These are phyloP conservation scores for Gastrodia elata DNA, from an alignment of 106 monocot species.

Conservation along the genomic window DNA sequence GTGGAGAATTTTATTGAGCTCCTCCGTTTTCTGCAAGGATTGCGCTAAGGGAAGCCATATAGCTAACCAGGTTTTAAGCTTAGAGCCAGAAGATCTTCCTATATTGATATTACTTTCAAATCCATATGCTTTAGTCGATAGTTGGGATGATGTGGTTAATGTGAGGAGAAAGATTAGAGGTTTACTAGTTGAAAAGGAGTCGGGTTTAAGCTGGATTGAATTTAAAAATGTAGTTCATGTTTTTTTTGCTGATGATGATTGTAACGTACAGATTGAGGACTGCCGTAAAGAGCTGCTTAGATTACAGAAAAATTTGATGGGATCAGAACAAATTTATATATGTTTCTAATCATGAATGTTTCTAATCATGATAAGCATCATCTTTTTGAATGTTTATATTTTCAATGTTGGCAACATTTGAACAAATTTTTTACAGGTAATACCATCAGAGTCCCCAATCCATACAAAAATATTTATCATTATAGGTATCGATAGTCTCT, in stretches of 20 bases:
- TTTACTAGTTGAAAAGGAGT: constrained; percentile 67
- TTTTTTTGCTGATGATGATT: constrained; percentile 65
- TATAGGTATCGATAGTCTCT: too few relatives aligned
- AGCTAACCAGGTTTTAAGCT: constrained; percentile 33
- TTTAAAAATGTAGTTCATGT: constrained; percentile 33
- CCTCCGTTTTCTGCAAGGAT: constrained; percentile 43
- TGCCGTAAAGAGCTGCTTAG: constrained; percentile 46
- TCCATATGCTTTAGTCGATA: constrained; percentile 63
- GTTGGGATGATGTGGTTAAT: constrained; percentile 54
- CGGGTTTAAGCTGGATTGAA: constrained; percentile 83
- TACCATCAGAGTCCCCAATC: too few relatives aligned
- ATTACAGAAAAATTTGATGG: constrained; percentile 43
- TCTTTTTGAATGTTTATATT: too few relatives aligned
- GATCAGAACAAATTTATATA: constrained; percentile 16
- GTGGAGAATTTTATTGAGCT: constrained; percentile 77
- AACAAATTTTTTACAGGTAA: too few relatives aligned
- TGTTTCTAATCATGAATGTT: background rate
- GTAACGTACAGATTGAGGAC: constrained; percentile 29
- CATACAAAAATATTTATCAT: too few relatives aligned
- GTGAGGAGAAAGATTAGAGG: constrained; percentile 65
- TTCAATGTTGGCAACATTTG: too few relatives aligned
- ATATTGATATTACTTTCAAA: constrained; percentile 69
- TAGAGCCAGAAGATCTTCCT: constrained; percentile 59
- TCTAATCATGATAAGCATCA: too few relatives aligned
- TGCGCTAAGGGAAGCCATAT: constrained; percentile 39